Percentiles rank a stretch among this genome's conserved stretches.
Evolutionary conservation across 73 alveolate genomes (phyloP).

Genomic region (Paramecium pentaurelia): DNA sequence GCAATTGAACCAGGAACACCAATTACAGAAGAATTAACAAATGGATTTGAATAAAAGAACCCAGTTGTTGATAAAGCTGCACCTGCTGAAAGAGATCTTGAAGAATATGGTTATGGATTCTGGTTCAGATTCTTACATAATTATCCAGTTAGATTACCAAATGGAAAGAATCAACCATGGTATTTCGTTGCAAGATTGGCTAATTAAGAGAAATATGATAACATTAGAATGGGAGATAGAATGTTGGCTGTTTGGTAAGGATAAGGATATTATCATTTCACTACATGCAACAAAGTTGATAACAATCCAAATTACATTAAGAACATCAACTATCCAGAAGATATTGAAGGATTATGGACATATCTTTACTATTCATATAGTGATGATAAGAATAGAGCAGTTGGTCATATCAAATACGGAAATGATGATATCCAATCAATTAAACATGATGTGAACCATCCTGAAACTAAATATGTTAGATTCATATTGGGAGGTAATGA

Average conservation of each 20-base stretch:
- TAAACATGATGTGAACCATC: background rate
- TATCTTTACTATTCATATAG: background rate
- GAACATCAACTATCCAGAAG: conserved; percentile 18
- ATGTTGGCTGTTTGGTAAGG: conserved; percentile 48
- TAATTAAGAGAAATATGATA: background rate
- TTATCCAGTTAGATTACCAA: background rate
- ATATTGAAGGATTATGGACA: conserved; percentile 51
- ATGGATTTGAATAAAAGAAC: background rate
- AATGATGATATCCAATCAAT: background rate
- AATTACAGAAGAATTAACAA: background rate
- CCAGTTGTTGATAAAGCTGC: background rate
- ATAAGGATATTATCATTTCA: background rate
- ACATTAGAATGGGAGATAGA: conserved; percentile 34
- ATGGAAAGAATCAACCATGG: conserved; percentile 25
- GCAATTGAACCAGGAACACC: background rate
- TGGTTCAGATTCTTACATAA: conserved; percentile 12
- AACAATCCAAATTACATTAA: background rate
- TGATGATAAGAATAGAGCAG: background rate
- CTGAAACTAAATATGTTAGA: conserved; percentile 14
- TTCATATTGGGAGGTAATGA: conserved; percentile 21
- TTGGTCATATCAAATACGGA: conserved; percentile 1
- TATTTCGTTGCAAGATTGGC: background rate
- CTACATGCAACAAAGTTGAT: background rate
- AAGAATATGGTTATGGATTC: conserved; percentile 38
- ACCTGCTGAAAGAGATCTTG: background rate